These are phyloP conservation scores for Pichia membranifaciens DNA, from an alignment of 805 yeast genomes.

Conservation along the genomic window DNA sequence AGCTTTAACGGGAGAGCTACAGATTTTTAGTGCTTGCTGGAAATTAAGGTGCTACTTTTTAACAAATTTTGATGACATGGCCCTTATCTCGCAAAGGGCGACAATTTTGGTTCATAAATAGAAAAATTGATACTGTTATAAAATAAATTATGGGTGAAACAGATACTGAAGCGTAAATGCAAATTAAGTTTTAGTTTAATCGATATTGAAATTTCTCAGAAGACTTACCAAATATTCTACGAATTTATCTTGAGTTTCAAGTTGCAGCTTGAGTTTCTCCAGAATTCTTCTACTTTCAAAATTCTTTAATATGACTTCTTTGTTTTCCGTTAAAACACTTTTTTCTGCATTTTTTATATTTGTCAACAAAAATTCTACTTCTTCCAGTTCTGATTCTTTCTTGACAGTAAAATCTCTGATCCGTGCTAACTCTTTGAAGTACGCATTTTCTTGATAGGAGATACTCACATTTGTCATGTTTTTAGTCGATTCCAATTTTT, in stretches of 20 bases:
- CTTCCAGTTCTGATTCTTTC: conserved; percentile 18
- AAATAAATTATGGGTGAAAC: no score
- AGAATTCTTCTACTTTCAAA: conserved; percentile 10
- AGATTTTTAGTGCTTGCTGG: conserved; percentile 54
- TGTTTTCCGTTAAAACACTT: conserved; percentile 7
- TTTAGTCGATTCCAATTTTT: conserved; percentile 8
- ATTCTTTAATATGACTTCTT: conserved; percentile 6
- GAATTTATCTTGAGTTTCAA: conserved; percentile 15
- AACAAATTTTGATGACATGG: background rate
- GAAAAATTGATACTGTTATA: background rate
- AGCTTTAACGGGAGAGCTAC: conserved; percentile 95
- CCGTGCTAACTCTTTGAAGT: conserved; percentile 22
- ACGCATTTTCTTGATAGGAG: conserved; percentile 24
- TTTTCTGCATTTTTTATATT: conserved; percentile 19
- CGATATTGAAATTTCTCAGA: conserved; percentile 8
- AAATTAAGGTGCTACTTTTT: no score
- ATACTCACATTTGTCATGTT: conserved; percentile 11
- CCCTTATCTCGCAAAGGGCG: no score
- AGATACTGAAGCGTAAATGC: no score
- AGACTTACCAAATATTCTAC: conserved; percentile 12
- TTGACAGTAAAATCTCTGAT: conserved; percentile 14
- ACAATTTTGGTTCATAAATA: background rate
- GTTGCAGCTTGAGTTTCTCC: conserved; percentile 16
- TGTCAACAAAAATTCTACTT: conserved; percentile 12
- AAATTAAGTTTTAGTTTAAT: background rate